These are phyloP conservation scores for Ogataea sp. DNA, from an alignment of 805 yeast genomes.

Conservation along the genomic window DNA sequence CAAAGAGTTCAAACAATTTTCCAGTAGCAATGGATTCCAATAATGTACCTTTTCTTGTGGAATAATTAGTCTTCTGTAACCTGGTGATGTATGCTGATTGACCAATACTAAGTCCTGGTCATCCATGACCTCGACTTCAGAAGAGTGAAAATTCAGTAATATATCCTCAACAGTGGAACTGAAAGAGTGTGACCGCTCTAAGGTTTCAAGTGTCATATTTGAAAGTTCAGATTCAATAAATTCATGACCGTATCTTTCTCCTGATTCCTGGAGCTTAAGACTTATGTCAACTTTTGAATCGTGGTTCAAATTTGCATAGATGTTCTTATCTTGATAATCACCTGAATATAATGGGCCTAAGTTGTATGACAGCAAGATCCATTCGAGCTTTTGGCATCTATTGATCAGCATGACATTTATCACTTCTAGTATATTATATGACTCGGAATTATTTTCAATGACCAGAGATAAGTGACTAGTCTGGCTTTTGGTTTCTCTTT, in stretches of 20 bases:
- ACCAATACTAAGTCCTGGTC: neutral
- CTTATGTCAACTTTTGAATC: conserved; percentile 19
- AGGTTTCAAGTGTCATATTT: neutral
- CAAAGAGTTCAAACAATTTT: conserved; percentile 26
- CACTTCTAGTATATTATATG: conserved; percentile 8
- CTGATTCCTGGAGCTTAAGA: conserved; percentile 12
- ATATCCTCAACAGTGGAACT: too few relatives aligned
- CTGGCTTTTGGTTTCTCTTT: too few relatives aligned
- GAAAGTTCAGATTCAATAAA: neutral
- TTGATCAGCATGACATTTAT: conserved; percentile 32
- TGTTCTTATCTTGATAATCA: conserved; percentile 28
- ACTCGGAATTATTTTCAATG: conserved; percentile 18
- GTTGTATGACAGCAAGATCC: conserved; percentile 41
- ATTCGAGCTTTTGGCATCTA: conserved; percentile 32
- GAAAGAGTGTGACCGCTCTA: too few relatives aligned
- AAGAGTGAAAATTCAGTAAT: neutral
- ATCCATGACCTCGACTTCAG: neutral
- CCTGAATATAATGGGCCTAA: conserved; percentile 46
- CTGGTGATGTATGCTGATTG: neutral
- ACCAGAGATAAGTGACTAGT: conserved; percentile 30
- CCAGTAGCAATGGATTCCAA: conserved; percentile 10
- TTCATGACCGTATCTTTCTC: conserved; percentile 4
- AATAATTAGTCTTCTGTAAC: neutral
- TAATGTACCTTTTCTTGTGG: conserved; percentile 1
- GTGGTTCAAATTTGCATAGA: conserved; percentile 33